A percentile compares a stretch with the other conserved stretches of the same genome.
Conservation (phyloP, 768 basidiomycete genomes). For the Rhizopogon vulgaris region DNA sequence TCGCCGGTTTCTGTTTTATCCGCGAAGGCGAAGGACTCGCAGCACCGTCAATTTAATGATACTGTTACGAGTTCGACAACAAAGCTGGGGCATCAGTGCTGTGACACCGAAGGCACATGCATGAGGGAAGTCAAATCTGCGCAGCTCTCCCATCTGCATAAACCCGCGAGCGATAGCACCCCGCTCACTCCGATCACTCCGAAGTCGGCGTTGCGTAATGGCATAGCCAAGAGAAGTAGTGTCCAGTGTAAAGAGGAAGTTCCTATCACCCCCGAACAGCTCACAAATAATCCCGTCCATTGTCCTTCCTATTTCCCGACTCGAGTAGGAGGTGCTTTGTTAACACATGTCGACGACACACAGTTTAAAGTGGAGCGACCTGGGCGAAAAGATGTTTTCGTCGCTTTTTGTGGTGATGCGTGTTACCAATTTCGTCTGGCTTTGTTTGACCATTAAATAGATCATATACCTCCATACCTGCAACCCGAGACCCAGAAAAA, state of each 20-base stretch:
- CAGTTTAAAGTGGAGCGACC: slow-evolving; percentile 51
- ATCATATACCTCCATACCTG: slow-evolving; percentile 67
- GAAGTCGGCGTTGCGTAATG: neutral
- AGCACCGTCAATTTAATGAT: neutral
- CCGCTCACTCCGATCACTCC: neutral
- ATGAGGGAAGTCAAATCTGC: neutral
- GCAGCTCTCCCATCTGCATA: neutral
- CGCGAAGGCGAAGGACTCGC: neutral
- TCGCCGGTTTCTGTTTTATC: neutral
- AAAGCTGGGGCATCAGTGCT: too few relatives aligned
- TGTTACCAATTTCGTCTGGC: neutral
- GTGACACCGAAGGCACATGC: too few relatives aligned
- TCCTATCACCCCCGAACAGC: too few relatives aligned
- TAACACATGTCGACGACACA: slow-evolving; percentile 35
- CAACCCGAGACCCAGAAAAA: slow-evolving; percentile 52
- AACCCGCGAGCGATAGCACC: too few relatives aligned
- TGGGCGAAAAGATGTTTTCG: slow-evolving; percentile 34
- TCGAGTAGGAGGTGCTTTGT: slow-evolving; percentile 2
- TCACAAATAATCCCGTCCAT: neutral
- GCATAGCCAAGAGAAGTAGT: neutral
- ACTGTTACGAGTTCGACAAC: too few relatives aligned
- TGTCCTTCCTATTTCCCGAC: neutral
- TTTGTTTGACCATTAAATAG: slow-evolving; percentile 28
- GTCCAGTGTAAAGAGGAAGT: neutral
- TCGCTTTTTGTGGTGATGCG: slow-evolving; percentile 49